Evolutionary conservation across 345 rosid species (phyloP).

Genomic region (Gossypium longicalyx): DNA sequence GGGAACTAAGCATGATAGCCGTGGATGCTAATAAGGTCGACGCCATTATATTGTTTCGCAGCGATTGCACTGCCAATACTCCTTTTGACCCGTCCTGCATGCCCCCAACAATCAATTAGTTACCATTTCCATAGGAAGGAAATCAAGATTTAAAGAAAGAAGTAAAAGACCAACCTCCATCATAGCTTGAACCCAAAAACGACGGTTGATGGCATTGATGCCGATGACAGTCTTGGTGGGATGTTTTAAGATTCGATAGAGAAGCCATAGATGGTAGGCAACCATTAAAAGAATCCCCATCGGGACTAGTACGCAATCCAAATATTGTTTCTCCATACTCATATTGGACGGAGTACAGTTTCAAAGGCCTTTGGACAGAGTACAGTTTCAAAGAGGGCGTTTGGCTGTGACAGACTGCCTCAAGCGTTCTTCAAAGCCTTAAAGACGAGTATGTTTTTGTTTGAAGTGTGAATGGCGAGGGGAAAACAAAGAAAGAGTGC

Average conservation of each 20-base stretch:
- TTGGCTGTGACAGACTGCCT: neutral
- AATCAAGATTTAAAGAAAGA: neutral
- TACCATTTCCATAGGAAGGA: too few relatives aligned
- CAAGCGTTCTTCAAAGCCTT: neutral
- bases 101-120: neutral
- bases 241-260: slow-evolving; percentile 44
- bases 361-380: neutral
- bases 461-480: neutral
- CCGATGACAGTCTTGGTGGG: slow-evolving; percentile 75
- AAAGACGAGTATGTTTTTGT: too few relatives aligned
- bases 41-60: slow-evolving; percentile 94
- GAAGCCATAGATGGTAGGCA: slow-evolving; percentile 71
- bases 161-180: slow-evolving; percentile 50
- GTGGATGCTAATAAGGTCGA: slow-evolving; percentile 84
- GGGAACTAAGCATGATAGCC: slow-evolving; percentile 81
- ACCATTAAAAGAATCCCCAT: slow-evolving; percentile 48
- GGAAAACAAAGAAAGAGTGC: neutral
- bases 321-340: slow-evolving; percentile 42
- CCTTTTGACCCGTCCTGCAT: slow-evolving; percentile 79
- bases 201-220: slow-evolving; percentile 72
- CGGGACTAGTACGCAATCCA: slow-evolving; percentile 67
- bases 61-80: slow-evolving; percentile 68
- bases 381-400: neutral
- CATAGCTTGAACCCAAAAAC: slow-evolving; percentile 87
- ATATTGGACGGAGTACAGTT: neutral